phyloP scores from a whole-genome alignment of 305 asterid genomes.

The Plantago rigida region DNA sequence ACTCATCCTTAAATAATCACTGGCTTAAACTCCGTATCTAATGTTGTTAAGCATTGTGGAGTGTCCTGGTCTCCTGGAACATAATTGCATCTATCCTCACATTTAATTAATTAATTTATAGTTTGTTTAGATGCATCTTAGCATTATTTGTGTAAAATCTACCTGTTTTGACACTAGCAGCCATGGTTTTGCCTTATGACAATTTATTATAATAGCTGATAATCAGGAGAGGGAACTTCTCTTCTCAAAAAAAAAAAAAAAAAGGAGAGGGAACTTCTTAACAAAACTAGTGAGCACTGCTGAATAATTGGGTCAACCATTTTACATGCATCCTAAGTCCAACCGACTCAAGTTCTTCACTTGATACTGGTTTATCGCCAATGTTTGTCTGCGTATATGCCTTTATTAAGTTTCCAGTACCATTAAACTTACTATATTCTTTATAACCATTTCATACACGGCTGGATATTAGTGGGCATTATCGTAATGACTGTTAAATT shows the following conservation, averaged over 20 bases:
- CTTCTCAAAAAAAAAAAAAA: too few relatives aligned
- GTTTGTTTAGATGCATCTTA: too few relatives aligned
- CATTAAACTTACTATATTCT: not conserved
- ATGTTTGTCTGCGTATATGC: too few relatives aligned
- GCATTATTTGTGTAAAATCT: too few relatives aligned
- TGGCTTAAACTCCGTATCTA: not conserved
- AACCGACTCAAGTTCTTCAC: too few relatives aligned
- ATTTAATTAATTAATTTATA: not conserved
- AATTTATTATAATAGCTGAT: too few relatives aligned
- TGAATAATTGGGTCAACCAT: not conserved
- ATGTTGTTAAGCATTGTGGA: not conserved
- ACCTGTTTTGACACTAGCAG: too few relatives aligned
- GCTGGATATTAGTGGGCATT: constrained; percentile 8
- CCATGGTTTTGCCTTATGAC: too few relatives aligned
- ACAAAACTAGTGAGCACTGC: too few relatives aligned
- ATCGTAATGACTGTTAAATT: constrained; percentile 13
- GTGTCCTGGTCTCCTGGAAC: constrained; percentile 16
- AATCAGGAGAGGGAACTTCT: too few relatives aligned
- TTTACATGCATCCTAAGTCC: constrained; percentile 5
- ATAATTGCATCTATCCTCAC: not conserved
- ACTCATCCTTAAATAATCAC: constrained; percentile 2
- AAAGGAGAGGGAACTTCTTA: too few relatives aligned
- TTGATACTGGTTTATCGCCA: too few relatives aligned
- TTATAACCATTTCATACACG: not conserved
- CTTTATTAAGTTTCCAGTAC: not conserved